A percentile compares a stretch with the other conserved stretches of the same genome.
These are phyloP conservation scores for Begonia loranthoides DNA, from an alignment of 306 rosid species.

Conservation along the genomic window DNA sequence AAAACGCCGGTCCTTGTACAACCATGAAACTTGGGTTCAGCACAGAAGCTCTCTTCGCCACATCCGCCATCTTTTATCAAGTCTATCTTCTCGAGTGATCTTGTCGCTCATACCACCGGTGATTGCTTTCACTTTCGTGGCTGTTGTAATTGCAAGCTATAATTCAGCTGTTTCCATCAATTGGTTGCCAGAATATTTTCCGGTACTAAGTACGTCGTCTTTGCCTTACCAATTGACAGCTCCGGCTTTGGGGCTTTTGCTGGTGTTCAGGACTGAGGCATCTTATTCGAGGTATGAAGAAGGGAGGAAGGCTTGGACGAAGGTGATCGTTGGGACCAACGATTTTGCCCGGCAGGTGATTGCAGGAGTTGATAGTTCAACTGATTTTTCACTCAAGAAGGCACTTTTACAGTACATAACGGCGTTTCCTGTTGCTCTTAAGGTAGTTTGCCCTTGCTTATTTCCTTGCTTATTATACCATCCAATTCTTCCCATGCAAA, in stretches of 20 bases:
- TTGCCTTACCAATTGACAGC: slow-evolving; percentile 86
- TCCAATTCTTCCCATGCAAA: background rate
- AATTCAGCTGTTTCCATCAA: slow-evolving; percentile 36
- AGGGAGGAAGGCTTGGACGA: slow-evolving; percentile 82
- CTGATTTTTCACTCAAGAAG: slow-evolving; percentile 35
- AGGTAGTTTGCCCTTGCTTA: slow-evolving; percentile 23
- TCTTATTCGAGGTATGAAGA: slow-evolving; percentile 70
- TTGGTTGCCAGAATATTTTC: slow-evolving; percentile 45
- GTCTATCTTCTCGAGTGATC: slow-evolving; percentile 68
- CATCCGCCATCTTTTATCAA: slow-evolving; percentile 55
- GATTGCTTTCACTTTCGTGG: slow-evolving; percentile 43
- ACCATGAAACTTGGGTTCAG: slow-evolving; percentile 47
- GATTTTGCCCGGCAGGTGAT: slow-evolving; percentile 55
- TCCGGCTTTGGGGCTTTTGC: slow-evolving; percentile 67
- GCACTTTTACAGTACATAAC: slow-evolving; percentile 59
- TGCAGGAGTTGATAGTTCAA: slow-evolving; percentile 21
- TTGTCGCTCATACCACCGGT: slow-evolving; percentile 70
- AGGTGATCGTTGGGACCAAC: slow-evolving; percentile 44
- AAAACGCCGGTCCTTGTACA: slow-evolving; percentile 35
- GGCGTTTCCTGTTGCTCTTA: slow-evolving; percentile 71
- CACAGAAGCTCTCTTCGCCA: slow-evolving; percentile 90
- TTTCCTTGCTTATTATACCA: background rate
- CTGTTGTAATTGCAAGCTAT: slow-evolving; percentile 46
- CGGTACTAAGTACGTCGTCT: slow-evolving; percentile 39
- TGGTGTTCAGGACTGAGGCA: slow-evolving; percentile 85